These are phyloP conservation scores for Staphylotrichum tortipilum DNA, from an alignment of 495 filamentous ascomycete genomes.

Conservation along the genomic window DNA sequence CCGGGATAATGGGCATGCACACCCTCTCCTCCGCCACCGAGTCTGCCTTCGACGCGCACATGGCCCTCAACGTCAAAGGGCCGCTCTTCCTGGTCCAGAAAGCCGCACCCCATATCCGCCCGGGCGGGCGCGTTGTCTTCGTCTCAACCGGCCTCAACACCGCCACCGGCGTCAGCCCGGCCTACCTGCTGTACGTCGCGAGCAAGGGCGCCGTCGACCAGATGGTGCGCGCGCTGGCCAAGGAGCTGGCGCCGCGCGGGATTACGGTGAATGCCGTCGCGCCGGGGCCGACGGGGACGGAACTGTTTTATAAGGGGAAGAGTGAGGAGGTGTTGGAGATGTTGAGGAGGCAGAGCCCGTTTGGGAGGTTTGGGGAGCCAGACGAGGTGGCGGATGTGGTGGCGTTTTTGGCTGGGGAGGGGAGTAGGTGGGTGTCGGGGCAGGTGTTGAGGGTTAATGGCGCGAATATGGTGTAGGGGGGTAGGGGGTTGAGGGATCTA, in stretches of 20 bases:
- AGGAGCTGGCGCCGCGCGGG: slow-evolving; percentile 53
- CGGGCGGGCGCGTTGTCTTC: slow-evolving; percentile 51
- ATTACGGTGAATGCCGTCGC: slow-evolving; percentile 58
- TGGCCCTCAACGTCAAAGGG: slow-evolving; percentile 57
- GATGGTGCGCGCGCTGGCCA: slow-evolving; percentile 54
- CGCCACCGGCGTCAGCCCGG: slow-evolving; percentile 41
- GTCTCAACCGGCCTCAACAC: slow-evolving; percentile 47
- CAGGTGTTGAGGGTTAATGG: slow-evolving; percentile 57
- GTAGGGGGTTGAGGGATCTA: not conserved
- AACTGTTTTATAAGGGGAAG: slow-evolving; percentile 58
- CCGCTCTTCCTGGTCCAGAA: slow-evolving; percentile 58
- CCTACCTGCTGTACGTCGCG: slow-evolving; percentile 52
- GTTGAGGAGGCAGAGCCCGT: slow-evolving; percentile 46
- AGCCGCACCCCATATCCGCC: slow-evolving; percentile 52
- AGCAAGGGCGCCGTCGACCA: slow-evolving; percentile 67
- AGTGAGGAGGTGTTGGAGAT: slow-evolving; percentile 47
- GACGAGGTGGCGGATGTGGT: slow-evolving; percentile 55
- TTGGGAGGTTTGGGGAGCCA: slow-evolving; percentile 47
- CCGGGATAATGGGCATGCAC: slow-evolving; percentile 45
- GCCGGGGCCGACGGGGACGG: slow-evolving; percentile 58
- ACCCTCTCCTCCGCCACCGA: slow-evolving; percentile 52
- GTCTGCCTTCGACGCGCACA: slow-evolving; percentile 47
- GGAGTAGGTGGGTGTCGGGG: slow-evolving; percentile 56
- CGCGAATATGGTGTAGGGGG: slow-evolving; percentile 31
- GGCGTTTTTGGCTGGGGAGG: slow-evolving; percentile 43